These are phyloP conservation scores for Bruguiera gymnorhiza DNA, from an alignment of 345 rosid species.

Conservation along the genomic window DNA sequence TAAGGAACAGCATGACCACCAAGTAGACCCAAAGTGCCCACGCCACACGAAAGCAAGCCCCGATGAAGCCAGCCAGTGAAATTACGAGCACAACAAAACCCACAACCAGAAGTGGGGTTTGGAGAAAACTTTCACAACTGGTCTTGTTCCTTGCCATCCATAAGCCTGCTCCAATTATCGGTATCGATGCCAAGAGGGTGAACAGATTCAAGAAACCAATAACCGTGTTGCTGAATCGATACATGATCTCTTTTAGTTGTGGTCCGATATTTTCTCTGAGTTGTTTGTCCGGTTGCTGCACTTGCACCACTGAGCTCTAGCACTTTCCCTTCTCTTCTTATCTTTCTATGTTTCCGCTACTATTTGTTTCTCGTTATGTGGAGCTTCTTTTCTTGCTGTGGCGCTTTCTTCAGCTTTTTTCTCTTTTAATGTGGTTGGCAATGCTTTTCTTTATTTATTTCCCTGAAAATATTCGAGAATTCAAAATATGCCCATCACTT, in stretches of 20 bases:
- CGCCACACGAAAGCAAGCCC: constrained; percentile 79
- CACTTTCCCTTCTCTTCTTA: background rate
- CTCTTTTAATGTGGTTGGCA: constrained; percentile 24
- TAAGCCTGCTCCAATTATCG: constrained; percentile 79
- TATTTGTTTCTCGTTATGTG: background rate
- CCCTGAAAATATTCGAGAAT: constrained; percentile 22
- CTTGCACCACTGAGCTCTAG: background rate
- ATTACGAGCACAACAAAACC: constrained; percentile 68
- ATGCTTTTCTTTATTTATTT: constrained; percentile 28
- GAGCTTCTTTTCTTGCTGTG: constrained; percentile 16
- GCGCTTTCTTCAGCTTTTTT: constrained; percentile 19
- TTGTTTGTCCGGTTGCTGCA: background rate
- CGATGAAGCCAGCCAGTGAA: constrained; percentile 80
- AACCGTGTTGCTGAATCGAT: constrained; percentile 74
- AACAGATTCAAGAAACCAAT: constrained; percentile 77
- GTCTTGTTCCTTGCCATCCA: constrained; percentile 84
- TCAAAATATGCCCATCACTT: constrained; percentile 32
- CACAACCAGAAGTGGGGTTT: constrained; percentile 69
- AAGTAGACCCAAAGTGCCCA: constrained; percentile 93
- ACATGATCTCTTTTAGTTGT: constrained; percentile 35
- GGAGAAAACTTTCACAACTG: constrained; percentile 81
- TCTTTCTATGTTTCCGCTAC: background rate
- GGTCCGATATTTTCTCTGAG: background rate
- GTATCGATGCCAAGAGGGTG: constrained; percentile 77
- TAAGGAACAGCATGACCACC: constrained; percentile 72